Conservation (phyloP, 805 yeast genomes). For the Candida glaebosa region DNA sequence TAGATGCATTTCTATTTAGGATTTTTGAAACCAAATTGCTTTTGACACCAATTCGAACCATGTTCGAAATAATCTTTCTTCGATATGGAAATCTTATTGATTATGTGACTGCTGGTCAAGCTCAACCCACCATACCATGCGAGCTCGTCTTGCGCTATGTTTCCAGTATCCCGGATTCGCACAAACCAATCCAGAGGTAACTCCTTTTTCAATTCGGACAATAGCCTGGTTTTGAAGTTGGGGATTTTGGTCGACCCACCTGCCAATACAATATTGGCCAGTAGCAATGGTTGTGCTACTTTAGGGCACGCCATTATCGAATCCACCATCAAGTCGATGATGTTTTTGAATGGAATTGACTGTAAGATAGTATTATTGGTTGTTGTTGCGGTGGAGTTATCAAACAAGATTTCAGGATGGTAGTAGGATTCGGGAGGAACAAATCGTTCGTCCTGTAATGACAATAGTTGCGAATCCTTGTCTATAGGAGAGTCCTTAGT, state of each 20-base stretch:
- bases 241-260: slow-evolving; percentile 82
- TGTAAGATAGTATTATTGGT: slow-evolving; percentile 29
- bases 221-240: slow-evolving; percentile 61
- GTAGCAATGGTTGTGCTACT: slow-evolving; percentile 66
- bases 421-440: slow-evolving; percentile 82
- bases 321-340: slow-evolving; percentile 77
- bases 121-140: slow-evolving; percentile 38
- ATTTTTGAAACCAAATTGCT: slow-evolving; percentile 45
- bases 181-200: slow-evolving; percentile 72
- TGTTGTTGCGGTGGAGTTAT: slow-evolving; percentile 24
- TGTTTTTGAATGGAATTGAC: slow-evolving; percentile 55
- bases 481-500: slow-evolving; percentile 26
- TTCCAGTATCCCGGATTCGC: slow-evolving; percentile 25
- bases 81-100: slow-evolving; percentile 56
- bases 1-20: slow-evolving; percentile 6
- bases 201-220: slow-evolving; percentile 59
- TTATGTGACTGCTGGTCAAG: slow-evolving; percentile 37
- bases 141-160: slow-evolving; percentile 18
- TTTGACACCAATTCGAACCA: slow-evolving; percentile 61
- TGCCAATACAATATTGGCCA: slow-evolving; percentile 71
- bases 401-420: slow-evolving; percentile 68
- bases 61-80: slow-evolving; percentile 82
- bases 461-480: slow-evolving; percentile 60
- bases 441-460: slow-evolving; percentile 80
- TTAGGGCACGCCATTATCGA: slow-evolving; percentile 70